phyloP scores from a whole-genome alignment of 768 basidiomycete species.

The Peribolospora baueri region DNA sequence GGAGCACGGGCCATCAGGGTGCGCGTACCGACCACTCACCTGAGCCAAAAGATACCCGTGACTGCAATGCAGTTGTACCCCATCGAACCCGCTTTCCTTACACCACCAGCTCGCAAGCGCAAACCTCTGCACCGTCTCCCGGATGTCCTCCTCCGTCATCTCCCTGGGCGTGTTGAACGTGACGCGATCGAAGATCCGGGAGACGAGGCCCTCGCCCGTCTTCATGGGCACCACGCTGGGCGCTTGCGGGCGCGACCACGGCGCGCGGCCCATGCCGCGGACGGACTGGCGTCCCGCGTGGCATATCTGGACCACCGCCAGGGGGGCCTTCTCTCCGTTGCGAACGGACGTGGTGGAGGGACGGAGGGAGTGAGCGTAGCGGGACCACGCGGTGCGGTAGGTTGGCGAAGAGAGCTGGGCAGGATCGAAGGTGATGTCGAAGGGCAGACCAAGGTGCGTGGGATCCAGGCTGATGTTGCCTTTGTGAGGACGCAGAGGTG shows the following conservation, averaged over 20 bases:
- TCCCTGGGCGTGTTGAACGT: slow-evolving; percentile 39
- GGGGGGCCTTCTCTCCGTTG: slow-evolving; percentile 9
- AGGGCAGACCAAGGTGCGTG: slow-evolving; percentile 11
- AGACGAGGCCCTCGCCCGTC: slow-evolving; percentile 17
- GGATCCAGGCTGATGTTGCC: slow-evolving; percentile 18
- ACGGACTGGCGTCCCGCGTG: slow-evolving; percentile 59
- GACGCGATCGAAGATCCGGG: slow-evolving; percentile 24
- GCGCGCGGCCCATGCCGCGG: slow-evolving; percentile 39
- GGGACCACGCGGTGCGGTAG: background rate
- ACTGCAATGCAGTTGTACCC: slow-evolving; percentile 48
- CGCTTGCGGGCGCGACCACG: slow-evolving; percentile 37
- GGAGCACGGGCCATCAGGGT: no score
- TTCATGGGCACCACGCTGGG: slow-evolving; percentile 32
- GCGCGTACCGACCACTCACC: no score
- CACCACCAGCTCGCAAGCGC: slow-evolving; percentile 43
- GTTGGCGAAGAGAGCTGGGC: slow-evolving; percentile 1
- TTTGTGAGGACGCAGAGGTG: slow-evolving; percentile 1
- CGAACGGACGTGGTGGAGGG: background rate
- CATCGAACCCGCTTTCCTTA: slow-evolving; percentile 49
- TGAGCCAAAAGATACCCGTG: slow-evolving; percentile 57
- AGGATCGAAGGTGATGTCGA: slow-evolving; percentile 8
- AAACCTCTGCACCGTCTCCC: slow-evolving; percentile 36
- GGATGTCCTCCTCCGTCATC: slow-evolving; percentile 39
- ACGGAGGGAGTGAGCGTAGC: slow-evolving; percentile 6
- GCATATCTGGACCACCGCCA: slow-evolving; percentile 59